Conservation (phyloP, 306 rosid species). For the Medicago lupulina region DNA sequence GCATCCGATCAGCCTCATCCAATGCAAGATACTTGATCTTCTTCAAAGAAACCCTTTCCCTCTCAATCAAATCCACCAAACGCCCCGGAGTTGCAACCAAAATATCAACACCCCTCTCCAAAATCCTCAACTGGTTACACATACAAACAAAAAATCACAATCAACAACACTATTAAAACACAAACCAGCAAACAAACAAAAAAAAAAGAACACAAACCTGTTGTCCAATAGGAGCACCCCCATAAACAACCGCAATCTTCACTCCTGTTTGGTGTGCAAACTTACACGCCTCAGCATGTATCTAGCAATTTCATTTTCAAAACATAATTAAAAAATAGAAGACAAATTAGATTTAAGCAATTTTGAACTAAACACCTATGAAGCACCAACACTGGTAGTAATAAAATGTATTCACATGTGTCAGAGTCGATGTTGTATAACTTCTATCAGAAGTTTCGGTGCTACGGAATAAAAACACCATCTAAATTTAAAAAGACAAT, state of each 20-base stretch:
- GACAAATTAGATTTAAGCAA: not conserved
- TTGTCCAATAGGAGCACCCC: conserved; percentile 69
- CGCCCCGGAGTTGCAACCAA: conserved; percentile 94
- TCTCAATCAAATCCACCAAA: conserved; percentile 81
- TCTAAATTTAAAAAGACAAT: not conserved
- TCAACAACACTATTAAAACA: not conserved
- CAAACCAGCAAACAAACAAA: not conserved
- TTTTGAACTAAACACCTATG: not conserved
- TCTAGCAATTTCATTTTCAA: conserved; percentile 42
- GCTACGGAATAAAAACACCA: too few species aligned
- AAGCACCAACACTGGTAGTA: too few species aligned
- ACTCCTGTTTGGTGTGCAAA: conserved; percentile 77
- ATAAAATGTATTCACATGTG: too few species aligned
- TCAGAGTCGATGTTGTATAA: too few species aligned
- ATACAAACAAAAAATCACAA: not conserved
- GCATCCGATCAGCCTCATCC: conserved; percentile 92
- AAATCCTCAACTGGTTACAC: conserved; percentile 55
- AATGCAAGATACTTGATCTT: conserved; percentile 68
- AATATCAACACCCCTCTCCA: conserved; percentile 82
- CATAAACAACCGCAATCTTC: conserved; percentile 75
- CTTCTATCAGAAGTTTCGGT: too few species aligned
- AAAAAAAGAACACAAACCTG: conserved; percentile 54
- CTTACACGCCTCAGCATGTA: conserved; percentile 74
- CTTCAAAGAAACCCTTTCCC: conserved; percentile 67
- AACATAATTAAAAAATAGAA: not conserved